Percentiles rank a stretch among this genome's conserved stretches.
Evolutionary conservation across 2,329 filamentous ascomycete species (phyloP).

Genomic region (Aspergillus calidoustus): DNA sequence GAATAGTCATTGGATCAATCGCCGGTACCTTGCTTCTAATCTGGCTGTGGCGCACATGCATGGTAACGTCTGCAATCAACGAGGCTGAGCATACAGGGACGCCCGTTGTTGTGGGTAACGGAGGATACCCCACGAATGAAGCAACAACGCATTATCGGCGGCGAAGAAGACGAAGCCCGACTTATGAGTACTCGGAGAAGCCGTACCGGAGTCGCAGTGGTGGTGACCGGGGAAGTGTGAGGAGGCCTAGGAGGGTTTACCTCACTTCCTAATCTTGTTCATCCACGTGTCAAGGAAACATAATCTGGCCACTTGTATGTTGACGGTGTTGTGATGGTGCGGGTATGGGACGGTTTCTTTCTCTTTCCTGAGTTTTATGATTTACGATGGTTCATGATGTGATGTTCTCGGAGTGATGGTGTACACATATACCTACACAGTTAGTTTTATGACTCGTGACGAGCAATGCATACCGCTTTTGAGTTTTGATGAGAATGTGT

Average conservation of each 20-base stretch:
- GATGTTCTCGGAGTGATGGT: not conserved
- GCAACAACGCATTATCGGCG: conserved; percentile 26
- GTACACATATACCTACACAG: not conserved
- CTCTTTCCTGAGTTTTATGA: not conserved
- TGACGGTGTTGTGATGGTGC: not conserved
- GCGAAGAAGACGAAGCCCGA: conserved; percentile 25
- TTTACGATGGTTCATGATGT: not conserved
- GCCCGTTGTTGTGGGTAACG: conserved; percentile 24
- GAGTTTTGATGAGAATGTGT: not conserved
- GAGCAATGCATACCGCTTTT: not conserved
- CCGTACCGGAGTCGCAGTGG: conserved; percentile 16
- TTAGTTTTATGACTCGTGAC: not conserved
- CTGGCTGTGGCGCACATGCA: conserved; percentile 41
- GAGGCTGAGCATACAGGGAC: conserved; percentile 24
- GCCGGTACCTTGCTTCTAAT: conserved; percentile 41
- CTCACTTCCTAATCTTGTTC: conserved; percentile 26
- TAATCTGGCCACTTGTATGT: not conserved
- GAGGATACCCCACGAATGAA: conserved; percentile 30
- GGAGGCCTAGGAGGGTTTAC: conserved; percentile 44
- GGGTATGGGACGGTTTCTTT: not conserved
- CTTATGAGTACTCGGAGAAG: conserved; percentile 37
- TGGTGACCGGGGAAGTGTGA: conserved; percentile 25
- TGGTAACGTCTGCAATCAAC: conserved; percentile 8
- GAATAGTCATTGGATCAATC: conserved; percentile 47
- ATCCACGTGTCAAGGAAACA: not conserved